Percentiles rank a stretch among this genome's conserved stretches.
Evolutionary conservation across 257 asterid species (phyloP).

Genomic region (Solanum etuberosum): DNA sequence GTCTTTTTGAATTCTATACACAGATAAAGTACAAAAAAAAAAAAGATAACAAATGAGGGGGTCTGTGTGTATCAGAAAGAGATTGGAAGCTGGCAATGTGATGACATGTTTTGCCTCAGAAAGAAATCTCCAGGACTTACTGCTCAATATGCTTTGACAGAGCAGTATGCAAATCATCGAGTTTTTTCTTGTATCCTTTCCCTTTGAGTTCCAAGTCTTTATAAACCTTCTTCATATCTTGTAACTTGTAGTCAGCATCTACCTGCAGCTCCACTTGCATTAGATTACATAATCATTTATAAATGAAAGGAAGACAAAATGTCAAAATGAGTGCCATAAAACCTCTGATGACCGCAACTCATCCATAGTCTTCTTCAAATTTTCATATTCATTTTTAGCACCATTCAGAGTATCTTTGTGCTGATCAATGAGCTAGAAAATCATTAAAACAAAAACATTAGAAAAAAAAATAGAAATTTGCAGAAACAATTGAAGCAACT

Average conservation of each 20-base stretch:
- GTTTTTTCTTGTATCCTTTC: constrained; percentile 70
- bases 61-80: background rate
- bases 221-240: constrained; percentile 66
- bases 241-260: constrained; percentile 90
- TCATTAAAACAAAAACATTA: background rate
- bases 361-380: constrained; percentile 73
- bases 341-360: constrained; percentile 87
- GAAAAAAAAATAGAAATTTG: background rate
- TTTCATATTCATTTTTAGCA: constrained; percentile 71
- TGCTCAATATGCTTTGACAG: constrained; percentile 81
- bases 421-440: constrained; percentile 52
- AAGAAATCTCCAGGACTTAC: constrained; percentile 31
- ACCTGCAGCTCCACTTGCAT: constrained; percentile 38
- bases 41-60: background rate
- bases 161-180: constrained; percentile 59
- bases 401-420: constrained; percentile 55
- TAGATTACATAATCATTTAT: background rate
- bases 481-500: background rate
- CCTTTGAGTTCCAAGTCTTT: constrained; percentile 67
- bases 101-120: background rate
- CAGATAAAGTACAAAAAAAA: background rate
- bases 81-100: background rate
- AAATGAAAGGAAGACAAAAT: background rate
- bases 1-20: constrained; percentile 76
- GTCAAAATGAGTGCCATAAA: constrained; percentile 1